phyloP scores from a whole-genome alignment of 805 yeast genomes.

The Schwanniomyces yamadae region DNA sequence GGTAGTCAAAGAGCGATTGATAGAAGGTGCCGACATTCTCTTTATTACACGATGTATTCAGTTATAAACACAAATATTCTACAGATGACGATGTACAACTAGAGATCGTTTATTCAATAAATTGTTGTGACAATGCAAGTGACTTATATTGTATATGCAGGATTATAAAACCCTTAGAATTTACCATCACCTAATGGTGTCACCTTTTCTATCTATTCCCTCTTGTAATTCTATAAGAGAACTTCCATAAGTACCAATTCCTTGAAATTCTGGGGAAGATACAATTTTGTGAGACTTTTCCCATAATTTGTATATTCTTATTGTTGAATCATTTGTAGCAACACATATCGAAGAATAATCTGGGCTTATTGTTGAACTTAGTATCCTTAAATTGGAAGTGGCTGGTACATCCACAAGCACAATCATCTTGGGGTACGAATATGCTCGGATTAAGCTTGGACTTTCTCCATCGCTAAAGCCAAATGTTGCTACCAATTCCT shows the following conservation, averaged over 20 bases:
- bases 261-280: constrained; percentile 34
- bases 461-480: constrained; percentile 66
- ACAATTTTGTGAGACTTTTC: constrained; percentile 29
- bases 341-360: constrained; percentile 62
- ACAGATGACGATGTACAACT: too few species aligned
- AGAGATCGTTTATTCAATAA: too few species aligned
- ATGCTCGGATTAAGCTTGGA: constrained; percentile 57
- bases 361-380: constrained; percentile 69
- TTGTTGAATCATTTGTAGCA: constrained; percentile 76
- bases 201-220: constrained; percentile 41
- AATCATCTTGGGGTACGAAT: constrained; percentile 64
- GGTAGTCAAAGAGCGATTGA: constrained; percentile 77
- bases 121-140: too few species aligned
- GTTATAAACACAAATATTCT: too few species aligned
- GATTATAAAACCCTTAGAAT: too few species aligned
- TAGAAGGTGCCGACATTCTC: constrained; percentile 52
- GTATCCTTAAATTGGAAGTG: constrained; percentile 51
- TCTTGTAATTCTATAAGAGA: constrained; percentile 50
- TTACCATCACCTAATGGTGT: constrained; percentile 19
- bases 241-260: constrained; percentile 21
- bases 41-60: neutral
- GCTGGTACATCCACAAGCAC: constrained; percentile 50
- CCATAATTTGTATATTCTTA: constrained; percentile 78
- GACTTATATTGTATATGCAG: too few species aligned
- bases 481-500: constrained; percentile 74